Percentiles rank a stretch among this genome's conserved stretches.
phyloP scores from a whole-genome alignment of 768 basidiomycete species.

The Sporobolomyces phaffii region DNA sequence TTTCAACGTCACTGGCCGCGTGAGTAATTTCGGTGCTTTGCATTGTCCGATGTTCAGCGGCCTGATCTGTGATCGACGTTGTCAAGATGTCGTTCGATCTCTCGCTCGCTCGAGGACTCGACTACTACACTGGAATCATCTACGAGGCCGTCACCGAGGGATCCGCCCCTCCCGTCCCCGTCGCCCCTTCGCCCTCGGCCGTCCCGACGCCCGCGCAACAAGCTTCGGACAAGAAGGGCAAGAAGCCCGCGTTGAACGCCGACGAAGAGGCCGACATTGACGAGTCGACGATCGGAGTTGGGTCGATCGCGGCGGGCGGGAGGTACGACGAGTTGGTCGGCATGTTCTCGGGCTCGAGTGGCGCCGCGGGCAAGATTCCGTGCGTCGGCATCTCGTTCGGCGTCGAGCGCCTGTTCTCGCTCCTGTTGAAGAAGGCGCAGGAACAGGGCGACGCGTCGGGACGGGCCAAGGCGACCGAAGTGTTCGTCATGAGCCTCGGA shows the following conservation, averaged over 20 bases:
- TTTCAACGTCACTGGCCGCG: conserved; percentile 72
- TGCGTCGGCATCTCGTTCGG: conserved; percentile 92
- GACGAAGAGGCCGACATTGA: conserved; percentile 78
- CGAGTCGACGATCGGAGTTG: conserved; percentile 87
- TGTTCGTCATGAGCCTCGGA: conserved; percentile 84
- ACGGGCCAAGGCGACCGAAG: conserved; percentile 74
- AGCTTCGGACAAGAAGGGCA: conserved; percentile 46
- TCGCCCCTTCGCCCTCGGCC: conserved; percentile 48
- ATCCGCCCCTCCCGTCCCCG: conserved; percentile 82
- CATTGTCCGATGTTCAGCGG: no score
- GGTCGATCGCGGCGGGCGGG: conserved; percentile 98
- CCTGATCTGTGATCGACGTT: no score
- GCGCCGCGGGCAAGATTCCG: conserved; percentile 53
- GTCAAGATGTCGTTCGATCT: conserved; percentile 97
- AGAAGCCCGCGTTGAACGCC: conserved; percentile 45
- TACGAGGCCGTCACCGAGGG: conserved; percentile 92
- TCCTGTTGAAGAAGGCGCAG: conserved; percentile 74
- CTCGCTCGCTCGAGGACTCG: conserved; percentile 91
- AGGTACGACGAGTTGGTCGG: conserved; percentile 93
- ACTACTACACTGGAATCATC: conserved; percentile 98
- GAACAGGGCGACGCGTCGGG: conserved; percentile 51
- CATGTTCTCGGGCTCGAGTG: conserved; percentile 56
- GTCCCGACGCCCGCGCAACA: conserved; percentile 38
- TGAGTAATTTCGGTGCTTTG: conserved; percentile 46
- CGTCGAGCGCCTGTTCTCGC: conserved; percentile 83